Evolutionary conservation across 192 early-diverging fungal genomes (phyloP), one percentile per base, ranked within the genome.

Genomic region (Coemansia interrupta): DNA sequence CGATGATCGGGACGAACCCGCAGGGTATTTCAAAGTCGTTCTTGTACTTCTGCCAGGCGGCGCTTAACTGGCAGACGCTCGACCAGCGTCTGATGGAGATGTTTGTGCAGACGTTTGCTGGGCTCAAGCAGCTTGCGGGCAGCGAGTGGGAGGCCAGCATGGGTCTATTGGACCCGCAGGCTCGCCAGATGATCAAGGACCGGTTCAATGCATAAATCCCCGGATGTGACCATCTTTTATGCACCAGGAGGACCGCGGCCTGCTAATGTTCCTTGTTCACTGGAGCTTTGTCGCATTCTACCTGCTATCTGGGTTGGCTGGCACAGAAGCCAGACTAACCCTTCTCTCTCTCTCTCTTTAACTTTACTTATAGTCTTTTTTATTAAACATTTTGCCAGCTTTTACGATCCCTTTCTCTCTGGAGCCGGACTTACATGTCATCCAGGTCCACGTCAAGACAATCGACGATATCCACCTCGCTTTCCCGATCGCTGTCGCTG

Each of bases 1-100:
- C 87, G 30, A 90, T 98, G 87, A 92, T 97, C 43, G 81, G 89
- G 57, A 70, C 83, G 40, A 97, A 97, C 72, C 95, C 97, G 14
- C 83, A 93, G 48, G 93, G 87, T 14, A 86, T 89, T 56, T 73
- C 80, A 36, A 83, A 84, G 69, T 82, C 80, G 30, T 84, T 94
- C 61, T 66, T 84, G 41, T 82, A 77, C 48, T 91, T 95, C 71
- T 93, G 91, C 59, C 86, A 87, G 65, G 90, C 92, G 12, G 82
- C 92, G 11, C 83, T 84, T 53, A 83, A 84, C 68, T 94, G 89
- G 84, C 85, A 86, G 52, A 83, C 82, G 17, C 86, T 87, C 18
- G 72, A 75, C 23, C 49, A 56, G 15, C 39, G 40, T 18, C 60
- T 80, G 56, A 56, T 69, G 68, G 66, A 75, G 4, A 74, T 80